A percentile compares a stretch with the other conserved stretches of the same genome.
These are phyloP conservation scores for Ogataea naganishii DNA, from an alignment of 805 yeast genomes.

Conservation along the genomic window DNA sequence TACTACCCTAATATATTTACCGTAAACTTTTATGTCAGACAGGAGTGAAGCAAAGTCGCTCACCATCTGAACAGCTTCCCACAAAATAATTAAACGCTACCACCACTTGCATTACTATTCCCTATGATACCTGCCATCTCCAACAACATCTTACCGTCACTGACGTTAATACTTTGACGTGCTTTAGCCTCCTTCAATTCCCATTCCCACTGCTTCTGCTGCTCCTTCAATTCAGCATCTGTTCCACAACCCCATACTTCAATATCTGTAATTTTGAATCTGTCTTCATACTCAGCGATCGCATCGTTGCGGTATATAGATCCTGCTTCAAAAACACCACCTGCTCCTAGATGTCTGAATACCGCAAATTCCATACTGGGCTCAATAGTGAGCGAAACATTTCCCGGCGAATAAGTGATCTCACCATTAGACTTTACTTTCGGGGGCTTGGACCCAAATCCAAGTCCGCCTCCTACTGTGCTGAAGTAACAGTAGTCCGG, in stretches of 20 bases:
- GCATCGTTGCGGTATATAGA: conserved; percentile 11
- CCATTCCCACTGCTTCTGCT: conserved; percentile 80
- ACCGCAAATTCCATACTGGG: conserved; percentile 71
- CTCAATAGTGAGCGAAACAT: conserved; percentile 73
- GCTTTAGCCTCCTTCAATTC: conserved; percentile 80
- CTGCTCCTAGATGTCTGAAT: conserved; percentile 59
- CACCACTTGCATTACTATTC: conserved; percentile 33
- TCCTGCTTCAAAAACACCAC: conserved; percentile 39
- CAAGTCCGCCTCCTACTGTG: conserved; percentile 71
- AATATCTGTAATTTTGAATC: conserved; percentile 62
- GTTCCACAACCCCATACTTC: conserved; percentile 94
- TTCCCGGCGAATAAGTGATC: conserved; percentile 53
- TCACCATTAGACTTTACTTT: conserved; percentile 31
- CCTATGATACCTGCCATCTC: conserved; percentile 73
- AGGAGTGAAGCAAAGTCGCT: background rate
- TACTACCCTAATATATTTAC: background rate
- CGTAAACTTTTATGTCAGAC: background rate
- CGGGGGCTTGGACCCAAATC: conserved; percentile 72
- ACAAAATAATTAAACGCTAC: conserved; percentile 30
- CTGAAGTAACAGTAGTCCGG: conserved; percentile 53
- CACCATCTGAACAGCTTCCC: background rate
- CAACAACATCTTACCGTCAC: conserved; percentile 77
- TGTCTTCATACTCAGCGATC: conserved; percentile 50
- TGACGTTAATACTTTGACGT: conserved; percentile 62
- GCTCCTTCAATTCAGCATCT: conserved; percentile 67